A percentile compares a stretch with the other conserved stretches of the same genome.
phyloP scores from a whole-genome alignment of 805 yeast species.

The Starmerella khaoyaiensis region DNA sequence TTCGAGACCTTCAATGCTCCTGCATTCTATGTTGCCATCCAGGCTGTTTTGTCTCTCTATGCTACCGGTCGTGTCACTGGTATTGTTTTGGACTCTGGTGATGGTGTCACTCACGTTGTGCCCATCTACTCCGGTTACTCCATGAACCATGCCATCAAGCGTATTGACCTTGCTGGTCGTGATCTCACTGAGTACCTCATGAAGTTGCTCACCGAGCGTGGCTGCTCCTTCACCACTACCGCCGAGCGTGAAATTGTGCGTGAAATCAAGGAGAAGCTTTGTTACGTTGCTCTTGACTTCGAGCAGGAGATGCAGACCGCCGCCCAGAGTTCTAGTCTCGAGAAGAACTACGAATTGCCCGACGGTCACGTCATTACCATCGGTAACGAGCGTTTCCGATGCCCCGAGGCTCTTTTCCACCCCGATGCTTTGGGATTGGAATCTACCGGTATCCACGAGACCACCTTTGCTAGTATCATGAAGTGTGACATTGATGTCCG shows the following conservation, averaged over 20 bases:
- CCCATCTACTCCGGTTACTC: conserved; percentile 99
- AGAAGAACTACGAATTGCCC: conserved; percentile 98
- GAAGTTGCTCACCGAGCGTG: conserved; percentile 97
- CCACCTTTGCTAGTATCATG: conserved; percentile 86
- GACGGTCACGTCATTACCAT: conserved; percentile 99
- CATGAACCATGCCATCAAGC: conserved; percentile 94
- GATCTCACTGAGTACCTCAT: conserved; percentile 97
- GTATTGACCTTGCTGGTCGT: conserved; percentile 99
- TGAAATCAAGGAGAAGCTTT: conserved; percentile 94
- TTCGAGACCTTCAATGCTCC: conserved; percentile 99
- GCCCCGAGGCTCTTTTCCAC: conserved; percentile 99
- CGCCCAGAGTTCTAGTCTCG: conserved; percentile 93
- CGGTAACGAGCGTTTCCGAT: conserved; percentile 99
- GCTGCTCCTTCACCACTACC: conserved; percentile 95
- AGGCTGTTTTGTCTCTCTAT: conserved; percentile 95
- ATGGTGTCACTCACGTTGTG: conserved; percentile 99
- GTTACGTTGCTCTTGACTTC: conserved; percentile 97
- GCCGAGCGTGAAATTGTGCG: conserved; percentile 96
- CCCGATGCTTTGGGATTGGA: conserved; percentile 84
- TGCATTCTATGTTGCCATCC: conserved; percentile 97
- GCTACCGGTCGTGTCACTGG: conserved; percentile 99
- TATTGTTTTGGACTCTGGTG: conserved; percentile 99
- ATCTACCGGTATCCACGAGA: conserved; percentile 98
- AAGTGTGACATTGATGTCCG: conserved; percentile 99
- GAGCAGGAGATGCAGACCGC: conserved; percentile 99